Base-by-base conservation (phyloP, 305 asterid species). In the Fraxinus albicans region DNA sequence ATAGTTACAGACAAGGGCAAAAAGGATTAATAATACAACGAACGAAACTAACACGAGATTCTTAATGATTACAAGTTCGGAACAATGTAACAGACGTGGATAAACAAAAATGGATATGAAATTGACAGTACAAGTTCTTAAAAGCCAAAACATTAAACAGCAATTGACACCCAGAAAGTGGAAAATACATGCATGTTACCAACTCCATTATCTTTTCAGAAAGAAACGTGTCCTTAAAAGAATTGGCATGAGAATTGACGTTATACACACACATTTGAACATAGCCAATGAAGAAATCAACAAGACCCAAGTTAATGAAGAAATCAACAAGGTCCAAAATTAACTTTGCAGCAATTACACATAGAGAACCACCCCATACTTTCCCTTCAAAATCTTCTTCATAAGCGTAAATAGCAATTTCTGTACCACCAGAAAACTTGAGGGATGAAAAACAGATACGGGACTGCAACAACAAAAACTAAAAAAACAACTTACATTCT, bases 401-500 rank as follows among this genome's bases (percentile, higher is more conserved):
- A 29, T 27, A 69, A 29, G 25, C 23, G 31, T 21, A 60, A 60
- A 60, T 21, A 2, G 9, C 4, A 21, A 60, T 6, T 6, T 21
- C 13, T 60, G 75, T 29, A 13, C 35, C 38, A 10, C 12, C 21
- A 69, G 75, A 27, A 69, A 27, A 69, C 75, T 69, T 1, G 5
- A 9, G 19, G 2, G 8, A 67, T 8, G 33, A 74, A 31, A 75
- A 44, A 4, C 6, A 21, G 6, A 69, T 15, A 12, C n/a, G 13
- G 9, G 58, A 31, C 34, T 29, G 44, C 36, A 72, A 21, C 50
- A 13, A 42, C 40, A 42, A 13, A 44, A 35, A 36, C 27, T 3
- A 23, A 74, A 33, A 36, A 27, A 35, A 60, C 10, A 72, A 76
- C 84, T 80, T 79, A 55, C 81, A 29, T 70, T 23, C 7, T 36